Evolutionary conservation across 1,284 basidiomycete species (phyloP).

Genomic region (Tilletia walkeri): DNA sequence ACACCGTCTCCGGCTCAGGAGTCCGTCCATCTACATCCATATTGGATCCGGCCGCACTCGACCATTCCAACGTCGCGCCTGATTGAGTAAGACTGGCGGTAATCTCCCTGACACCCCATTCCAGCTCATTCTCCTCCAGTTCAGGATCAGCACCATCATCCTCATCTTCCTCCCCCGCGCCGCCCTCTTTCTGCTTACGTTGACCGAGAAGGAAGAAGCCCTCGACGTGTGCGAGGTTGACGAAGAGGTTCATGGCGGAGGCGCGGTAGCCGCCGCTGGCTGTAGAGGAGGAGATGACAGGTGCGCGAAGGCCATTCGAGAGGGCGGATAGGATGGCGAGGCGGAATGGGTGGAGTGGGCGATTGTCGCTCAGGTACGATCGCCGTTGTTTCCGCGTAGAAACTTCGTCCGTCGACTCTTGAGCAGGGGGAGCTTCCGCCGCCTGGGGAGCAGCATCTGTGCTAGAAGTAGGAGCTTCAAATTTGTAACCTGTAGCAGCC

Average conservation of each 20-base stretch:
- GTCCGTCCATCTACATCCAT: slow-evolving; percentile 4
- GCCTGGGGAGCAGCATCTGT: not conserved
- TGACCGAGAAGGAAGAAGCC: slow-evolving; percentile 12
- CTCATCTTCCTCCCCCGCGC: not conserved
- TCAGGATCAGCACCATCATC: slow-evolving; percentile 18
- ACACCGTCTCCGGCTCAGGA: not conserved
- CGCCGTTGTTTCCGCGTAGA: slow-evolving; percentile 24
- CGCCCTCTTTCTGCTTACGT: not conserved
- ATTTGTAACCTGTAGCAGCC: slow-evolving; percentile 10
- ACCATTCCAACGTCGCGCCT: slow-evolving; percentile 5
- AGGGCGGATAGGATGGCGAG: slow-evolving; percentile 39
- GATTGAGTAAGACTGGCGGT: not conserved
- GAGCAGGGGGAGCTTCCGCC: not conserved
- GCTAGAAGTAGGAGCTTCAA: slow-evolving; percentile 1
- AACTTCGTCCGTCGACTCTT: not conserved
- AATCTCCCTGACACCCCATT: slow-evolving; percentile 17
- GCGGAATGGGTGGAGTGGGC: slow-evolving; percentile 42
- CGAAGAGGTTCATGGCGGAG: slow-evolving; percentile 40
- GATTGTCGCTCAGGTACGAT: slow-evolving; percentile 36
- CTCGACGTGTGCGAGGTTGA: slow-evolving; percentile 26
- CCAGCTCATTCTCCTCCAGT: slow-evolving; percentile 10
- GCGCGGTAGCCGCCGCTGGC: slow-evolving; percentile 23
- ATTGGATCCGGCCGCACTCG: not conserved
- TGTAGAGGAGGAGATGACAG: slow-evolving; percentile 23
- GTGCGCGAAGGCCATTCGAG: slow-evolving; percentile 35